These are phyloP conservation scores for Exserohilum turcica DNA, from an alignment of 2,329 filamentous ascomycete species.

Conservation along the genomic window DNA sequence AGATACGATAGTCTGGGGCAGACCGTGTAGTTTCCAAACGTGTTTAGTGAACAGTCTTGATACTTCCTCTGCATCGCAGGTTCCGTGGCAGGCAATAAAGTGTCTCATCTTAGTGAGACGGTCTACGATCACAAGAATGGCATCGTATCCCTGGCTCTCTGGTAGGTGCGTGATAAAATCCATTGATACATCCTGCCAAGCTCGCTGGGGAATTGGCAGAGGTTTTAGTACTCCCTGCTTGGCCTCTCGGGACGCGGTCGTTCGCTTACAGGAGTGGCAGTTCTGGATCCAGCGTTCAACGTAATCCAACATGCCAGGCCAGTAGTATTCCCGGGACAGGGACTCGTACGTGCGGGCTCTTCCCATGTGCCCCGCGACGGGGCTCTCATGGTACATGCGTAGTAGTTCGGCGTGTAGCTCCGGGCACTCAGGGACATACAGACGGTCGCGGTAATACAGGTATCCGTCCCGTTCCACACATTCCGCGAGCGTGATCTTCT, in stretches of 20 bases:
- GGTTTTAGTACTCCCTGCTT: constrained; percentile 2
- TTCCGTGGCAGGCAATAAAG: background rate
- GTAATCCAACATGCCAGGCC: background rate
- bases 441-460: background rate
- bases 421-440: background rate
- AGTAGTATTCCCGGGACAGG: background rate
- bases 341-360: background rate
- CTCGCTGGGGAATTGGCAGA: background rate
- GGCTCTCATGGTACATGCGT: background rate
- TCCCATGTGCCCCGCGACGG: background rate
- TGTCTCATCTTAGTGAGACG: background rate
- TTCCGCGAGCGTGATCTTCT: background rate
- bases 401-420: background rate
- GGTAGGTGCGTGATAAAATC: background rate
- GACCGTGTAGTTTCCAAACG: background rate
- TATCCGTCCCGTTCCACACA: background rate
- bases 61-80: background rate
- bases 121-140: background rate
- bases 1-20: background rate
- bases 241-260: background rate
- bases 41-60: background rate
- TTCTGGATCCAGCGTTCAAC: background rate
- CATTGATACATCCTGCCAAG: background rate
- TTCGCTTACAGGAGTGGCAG: background rate
- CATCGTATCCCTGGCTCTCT: background rate